Evolutionary conservation across 139 green algal species (phyloP).

Genomic region (Chlorella sp.): DNA sequence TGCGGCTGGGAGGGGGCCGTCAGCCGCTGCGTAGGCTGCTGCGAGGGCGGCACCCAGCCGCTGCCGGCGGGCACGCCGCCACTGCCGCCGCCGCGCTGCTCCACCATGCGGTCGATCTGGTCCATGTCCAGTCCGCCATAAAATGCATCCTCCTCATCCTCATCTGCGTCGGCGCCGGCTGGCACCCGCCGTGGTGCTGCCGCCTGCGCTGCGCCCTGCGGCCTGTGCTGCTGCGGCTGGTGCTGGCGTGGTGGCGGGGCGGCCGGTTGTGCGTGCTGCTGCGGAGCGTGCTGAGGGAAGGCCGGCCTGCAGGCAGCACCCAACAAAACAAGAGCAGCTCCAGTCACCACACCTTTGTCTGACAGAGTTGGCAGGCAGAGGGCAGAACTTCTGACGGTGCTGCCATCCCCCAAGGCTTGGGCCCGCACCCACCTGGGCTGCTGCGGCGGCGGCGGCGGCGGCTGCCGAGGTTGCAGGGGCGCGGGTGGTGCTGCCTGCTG

Average conservation of each 20-base stretch:
- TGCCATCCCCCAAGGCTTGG: too few relatives aligned
- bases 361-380: too few relatives aligned
- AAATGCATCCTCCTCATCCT: conserved; percentile 28
- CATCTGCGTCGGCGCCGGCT: background rate
- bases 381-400: too few relatives aligned
- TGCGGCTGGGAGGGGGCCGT: background rate
- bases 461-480: background rate
- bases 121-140: conserved; percentile 23
- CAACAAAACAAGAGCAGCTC: background rate
- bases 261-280: background rate
- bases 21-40: background rate
- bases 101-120: conserved; percentile 19
- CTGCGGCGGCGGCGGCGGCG: background rate
- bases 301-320: conserved; percentile 6
- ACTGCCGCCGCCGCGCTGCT: background rate
- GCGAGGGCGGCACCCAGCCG: background rate
- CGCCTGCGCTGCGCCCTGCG: background rate
- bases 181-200: background rate
- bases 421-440: background rate
- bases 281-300: background rate
- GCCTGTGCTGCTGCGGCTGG: conserved; percentile 21
- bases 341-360: too few relatives aligned
- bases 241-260: background rate
- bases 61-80: too few relatives aligned
- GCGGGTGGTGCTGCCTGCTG: background rate